These are phyloP conservation scores for Trichosphaerium sp. DNA, from an alignment of 78 protist genomes.

Conservation along the genomic window DNA sequence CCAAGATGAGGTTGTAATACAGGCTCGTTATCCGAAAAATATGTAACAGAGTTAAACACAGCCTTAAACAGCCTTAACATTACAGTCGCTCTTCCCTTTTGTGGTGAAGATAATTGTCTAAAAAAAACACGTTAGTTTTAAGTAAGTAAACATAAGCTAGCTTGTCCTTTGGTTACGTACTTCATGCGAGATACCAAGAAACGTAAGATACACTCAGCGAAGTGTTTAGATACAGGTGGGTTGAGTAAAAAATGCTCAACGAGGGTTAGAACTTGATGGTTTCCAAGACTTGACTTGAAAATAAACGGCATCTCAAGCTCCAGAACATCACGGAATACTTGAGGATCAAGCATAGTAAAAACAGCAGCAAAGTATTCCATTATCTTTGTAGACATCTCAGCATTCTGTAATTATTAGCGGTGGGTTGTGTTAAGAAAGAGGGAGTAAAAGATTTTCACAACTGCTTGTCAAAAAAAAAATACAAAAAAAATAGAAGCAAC, in stretches of 20 bases:
- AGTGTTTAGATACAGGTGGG: not conserved
- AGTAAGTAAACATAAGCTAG: too few species aligned
- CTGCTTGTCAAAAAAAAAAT: not conserved
- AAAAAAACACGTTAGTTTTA: too few species aligned
- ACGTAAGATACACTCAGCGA: constrained; percentile 18
- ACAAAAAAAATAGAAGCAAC: not conserved
- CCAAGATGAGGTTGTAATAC: constrained; percentile 54
- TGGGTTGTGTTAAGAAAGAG: constrained; percentile 1
- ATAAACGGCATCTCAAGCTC: constrained; percentile 22
- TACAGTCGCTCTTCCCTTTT: not conserved
- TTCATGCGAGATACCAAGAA: too few species aligned
- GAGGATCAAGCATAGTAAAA: constrained; percentile 55
- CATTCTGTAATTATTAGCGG: not conserved
- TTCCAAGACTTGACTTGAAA: constrained; percentile 18
- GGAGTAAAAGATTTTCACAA: too few species aligned
- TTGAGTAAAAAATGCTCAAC: constrained; percentile 68
- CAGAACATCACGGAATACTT: constrained; percentile 51
- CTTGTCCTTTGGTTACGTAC: too few species aligned
- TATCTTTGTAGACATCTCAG: constrained; percentile 22
- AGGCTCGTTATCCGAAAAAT: constrained; percentile 49
- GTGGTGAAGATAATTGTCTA: not conserved
- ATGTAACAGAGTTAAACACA: constrained; percentile 48
- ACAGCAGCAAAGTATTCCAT: constrained; percentile 72
- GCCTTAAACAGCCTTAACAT: constrained; percentile 58
- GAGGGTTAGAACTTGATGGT: constrained; percentile 46